Conservation (phyloP, 805 yeast species). For the Cyberlindnera bimundalis region DNA sequence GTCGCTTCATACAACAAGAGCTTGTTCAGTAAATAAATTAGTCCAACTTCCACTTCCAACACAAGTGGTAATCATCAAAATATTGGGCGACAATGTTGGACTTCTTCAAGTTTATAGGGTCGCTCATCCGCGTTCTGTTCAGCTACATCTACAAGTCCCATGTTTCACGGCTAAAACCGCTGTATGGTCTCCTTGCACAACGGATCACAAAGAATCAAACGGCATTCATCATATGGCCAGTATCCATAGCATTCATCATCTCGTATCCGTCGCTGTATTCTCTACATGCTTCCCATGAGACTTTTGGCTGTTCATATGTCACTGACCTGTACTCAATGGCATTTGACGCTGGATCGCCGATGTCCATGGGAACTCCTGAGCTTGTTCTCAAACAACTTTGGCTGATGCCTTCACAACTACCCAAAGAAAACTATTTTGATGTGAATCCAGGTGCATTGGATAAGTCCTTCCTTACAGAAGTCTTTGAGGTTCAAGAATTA, state of each 20-base stretch:
- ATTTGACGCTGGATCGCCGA: background rate
- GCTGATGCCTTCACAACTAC: conserved; percentile 16
- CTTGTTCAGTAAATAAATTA: no score
- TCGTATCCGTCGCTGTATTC: conserved; percentile 48
- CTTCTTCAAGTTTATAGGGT: conserved; percentile 20
- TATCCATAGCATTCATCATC: conserved; percentile 42
- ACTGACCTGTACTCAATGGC: conserved; percentile 12
- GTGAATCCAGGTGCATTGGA: conserved; percentile 30
- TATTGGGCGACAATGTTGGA: conserved; percentile 24
- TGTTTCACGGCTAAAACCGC: conserved; percentile 16
- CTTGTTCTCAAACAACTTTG: conserved; percentile 22
- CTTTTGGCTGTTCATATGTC: conserved; percentile 18
- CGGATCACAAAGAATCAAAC: conserved; percentile 37
- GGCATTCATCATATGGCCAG: conserved; percentile 46
- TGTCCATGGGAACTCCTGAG: conserved; percentile 19
- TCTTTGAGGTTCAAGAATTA: conserved; percentile 33
- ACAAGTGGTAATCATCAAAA: no score
- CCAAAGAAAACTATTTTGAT: conserved; percentile 5
- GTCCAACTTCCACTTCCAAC: background rate
- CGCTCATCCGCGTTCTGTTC: conserved; percentile 17
- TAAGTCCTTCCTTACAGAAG: conserved; percentile 35
- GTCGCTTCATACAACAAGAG: no score
- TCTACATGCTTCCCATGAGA: conserved; percentile 28
- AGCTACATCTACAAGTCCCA: conserved; percentile 17
- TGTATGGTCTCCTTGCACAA: conserved; percentile 24